These are phyloP conservation scores for Trichoderma asperellum DNA, from an alignment of 2,329 filamentous ascomycete species.

Conservation along the genomic window DNA sequence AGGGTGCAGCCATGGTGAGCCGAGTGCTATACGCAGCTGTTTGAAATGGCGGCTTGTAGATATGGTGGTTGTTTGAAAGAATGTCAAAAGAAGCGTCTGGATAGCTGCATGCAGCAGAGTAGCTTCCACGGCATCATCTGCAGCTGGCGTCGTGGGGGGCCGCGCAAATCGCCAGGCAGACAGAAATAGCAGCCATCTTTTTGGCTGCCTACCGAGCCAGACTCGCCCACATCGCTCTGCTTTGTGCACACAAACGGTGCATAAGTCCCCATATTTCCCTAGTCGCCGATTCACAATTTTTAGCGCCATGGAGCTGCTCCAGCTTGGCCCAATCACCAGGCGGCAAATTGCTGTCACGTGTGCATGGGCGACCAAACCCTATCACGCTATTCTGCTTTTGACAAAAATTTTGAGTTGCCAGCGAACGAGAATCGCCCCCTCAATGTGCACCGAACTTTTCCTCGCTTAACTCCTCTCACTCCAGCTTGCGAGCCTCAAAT, in stretches of 20 bases:
- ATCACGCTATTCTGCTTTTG: slow-evolving; percentile 44
- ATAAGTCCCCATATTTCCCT: slow-evolving; percentile 18
- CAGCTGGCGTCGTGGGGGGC: slow-evolving; percentile 14
- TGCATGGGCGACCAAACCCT: slow-evolving; percentile 44
- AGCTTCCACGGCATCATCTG: slow-evolving; percentile 6
- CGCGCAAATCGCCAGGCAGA: slow-evolving; percentile 23
- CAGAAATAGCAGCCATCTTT: background rate
- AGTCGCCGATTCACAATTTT: slow-evolving; percentile 27
- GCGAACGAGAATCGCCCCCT: slow-evolving; percentile 42
- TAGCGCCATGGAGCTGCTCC: slow-evolving; percentile 21
- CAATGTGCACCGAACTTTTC: slow-evolving; percentile 53
- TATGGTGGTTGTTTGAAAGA: background rate
- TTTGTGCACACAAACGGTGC: slow-evolving; percentile 5
- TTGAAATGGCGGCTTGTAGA: background rate
- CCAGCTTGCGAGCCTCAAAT: slow-evolving; percentile 57
- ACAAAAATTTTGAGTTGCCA: slow-evolving; percentile 46
- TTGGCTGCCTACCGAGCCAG: slow-evolving; percentile 15
- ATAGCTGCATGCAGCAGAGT: background rate
- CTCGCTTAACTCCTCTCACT: slow-evolving; percentile 51
- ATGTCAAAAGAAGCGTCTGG: background rate
- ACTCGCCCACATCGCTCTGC: background rate
- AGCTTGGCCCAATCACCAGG: slow-evolving; percentile 33
- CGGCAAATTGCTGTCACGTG: slow-evolving; percentile 42
- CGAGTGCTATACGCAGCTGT: too few species aligned
- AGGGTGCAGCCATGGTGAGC: slow-evolving; percentile 60